Conservation (phyloP, 768 basidiomycete species). For the Mycena crocata region DNA sequence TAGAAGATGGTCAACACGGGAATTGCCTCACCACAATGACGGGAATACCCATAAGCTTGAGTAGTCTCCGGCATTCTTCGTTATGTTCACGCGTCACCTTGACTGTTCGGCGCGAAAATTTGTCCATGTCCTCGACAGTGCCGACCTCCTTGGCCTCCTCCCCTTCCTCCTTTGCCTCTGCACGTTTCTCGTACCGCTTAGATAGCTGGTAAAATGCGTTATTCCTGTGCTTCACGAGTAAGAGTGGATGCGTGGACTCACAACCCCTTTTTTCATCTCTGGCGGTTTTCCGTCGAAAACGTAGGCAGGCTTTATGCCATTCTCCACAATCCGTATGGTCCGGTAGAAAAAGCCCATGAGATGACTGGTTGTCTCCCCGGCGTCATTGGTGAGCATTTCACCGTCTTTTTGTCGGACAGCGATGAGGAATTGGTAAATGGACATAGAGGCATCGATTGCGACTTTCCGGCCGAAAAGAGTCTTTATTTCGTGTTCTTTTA, state of each 20-base stretch:
- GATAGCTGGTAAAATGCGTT: slow-evolving; percentile 72
- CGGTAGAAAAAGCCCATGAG: slow-evolving; percentile 99
- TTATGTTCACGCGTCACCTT: slow-evolving; percentile 97
- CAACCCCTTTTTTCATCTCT: slow-evolving; percentile 96
- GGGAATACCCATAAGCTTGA: slow-evolving; percentile 97
- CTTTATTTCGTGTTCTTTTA: slow-evolving; percentile 95
- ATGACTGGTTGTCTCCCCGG: slow-evolving; percentile 97
- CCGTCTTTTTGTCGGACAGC: slow-evolving; percentile 97
- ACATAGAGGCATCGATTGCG: slow-evolving; percentile 98
- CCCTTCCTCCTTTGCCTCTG: slow-evolving; percentile 93
- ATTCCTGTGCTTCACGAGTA: neutral
- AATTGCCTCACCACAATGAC: slow-evolving; percentile 79
- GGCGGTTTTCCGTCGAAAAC: slow-evolving; percentile 99
- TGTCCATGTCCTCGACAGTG: slow-evolving; percentile 93
- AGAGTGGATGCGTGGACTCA: slow-evolving; percentile 56
- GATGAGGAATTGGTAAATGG: slow-evolving; percentile 97
- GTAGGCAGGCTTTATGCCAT: slow-evolving; percentile 97
- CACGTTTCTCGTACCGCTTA: slow-evolving; percentile 91
- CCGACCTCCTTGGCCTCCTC: slow-evolving; percentile 98
- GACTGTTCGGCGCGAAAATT: slow-evolving; percentile 89
- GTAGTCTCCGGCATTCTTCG: slow-evolving; percentile 89
- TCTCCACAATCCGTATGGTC: slow-evolving; percentile 97
- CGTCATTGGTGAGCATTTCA: slow-evolving; percentile 96
- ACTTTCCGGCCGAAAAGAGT: slow-evolving; percentile 98
- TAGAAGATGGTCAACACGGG: neutral